A percentile compares a stretch with the other conserved stretches of the same genome.
These are phyloP conservation scores for Senecio squalidus DNA, from an alignment of 140 eudicot species.

Conservation along the genomic window DNA sequence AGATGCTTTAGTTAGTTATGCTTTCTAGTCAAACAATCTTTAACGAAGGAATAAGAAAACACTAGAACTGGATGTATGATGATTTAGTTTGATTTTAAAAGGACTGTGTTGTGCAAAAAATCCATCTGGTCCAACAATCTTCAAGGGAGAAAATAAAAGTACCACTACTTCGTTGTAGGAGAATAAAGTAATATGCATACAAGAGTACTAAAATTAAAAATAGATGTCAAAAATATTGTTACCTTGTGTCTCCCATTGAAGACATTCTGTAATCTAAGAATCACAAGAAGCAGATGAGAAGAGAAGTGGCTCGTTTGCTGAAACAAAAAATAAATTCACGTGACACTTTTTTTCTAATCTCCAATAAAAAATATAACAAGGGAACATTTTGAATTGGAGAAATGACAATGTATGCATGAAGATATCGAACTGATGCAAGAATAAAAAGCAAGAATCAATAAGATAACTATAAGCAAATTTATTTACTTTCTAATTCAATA, in stretches of 20 bases:
- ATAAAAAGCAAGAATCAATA: too few species aligned
- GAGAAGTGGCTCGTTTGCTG: slow-evolving; percentile 15
- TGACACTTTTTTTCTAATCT: background rate
- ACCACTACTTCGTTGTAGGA: background rate
- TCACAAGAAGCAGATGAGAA: slow-evolving; percentile 16
- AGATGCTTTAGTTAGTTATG: background rate
- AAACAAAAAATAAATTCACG: background rate
- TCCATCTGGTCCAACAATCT: background rate
- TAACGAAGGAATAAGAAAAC: background rate
- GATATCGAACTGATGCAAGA: background rate
- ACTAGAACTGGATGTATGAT: background rate
- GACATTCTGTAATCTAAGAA: slow-evolving; percentile 23
- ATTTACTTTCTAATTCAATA: too few species aligned
- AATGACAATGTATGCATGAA: too few species aligned
- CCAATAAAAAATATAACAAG: too few species aligned
- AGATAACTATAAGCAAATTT: too few species aligned
- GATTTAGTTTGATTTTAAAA: too few species aligned
- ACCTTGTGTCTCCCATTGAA: slow-evolving; percentile 24
- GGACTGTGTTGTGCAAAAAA: background rate
- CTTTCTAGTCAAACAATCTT: background rate
- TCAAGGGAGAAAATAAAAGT: slow-evolving; percentile 2
- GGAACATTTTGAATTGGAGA: too few species aligned
- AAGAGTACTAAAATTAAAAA: background rate
- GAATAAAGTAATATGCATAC: background rate
- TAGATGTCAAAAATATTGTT: slow-evolving; percentile 16